Evolutionary conservation across 2,329 filamentous ascomycete genomes (phyloP).

Genomic region (Pseudopithomyces chartarum): DNA sequence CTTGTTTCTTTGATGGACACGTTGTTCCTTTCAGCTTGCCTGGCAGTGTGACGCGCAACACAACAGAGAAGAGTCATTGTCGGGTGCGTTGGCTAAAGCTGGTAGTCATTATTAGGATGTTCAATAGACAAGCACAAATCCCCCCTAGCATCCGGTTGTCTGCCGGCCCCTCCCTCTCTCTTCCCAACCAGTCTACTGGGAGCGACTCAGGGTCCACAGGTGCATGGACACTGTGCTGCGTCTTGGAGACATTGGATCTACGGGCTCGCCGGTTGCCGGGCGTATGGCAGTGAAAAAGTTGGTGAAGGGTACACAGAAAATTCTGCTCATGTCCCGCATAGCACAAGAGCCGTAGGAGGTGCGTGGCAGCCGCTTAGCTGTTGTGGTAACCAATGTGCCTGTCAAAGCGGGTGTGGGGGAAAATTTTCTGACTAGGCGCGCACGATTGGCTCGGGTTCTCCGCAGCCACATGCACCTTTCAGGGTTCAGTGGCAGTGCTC

Average conservation of each 20-base stretch:
- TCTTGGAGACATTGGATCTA: background rate
- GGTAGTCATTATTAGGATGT: conserved; percentile 5
- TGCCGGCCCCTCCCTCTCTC: background rate
- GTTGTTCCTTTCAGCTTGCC: conserved; percentile 8
- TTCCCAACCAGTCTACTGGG: conserved; percentile 3
- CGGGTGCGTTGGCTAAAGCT: background rate
- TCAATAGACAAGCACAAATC: background rate
- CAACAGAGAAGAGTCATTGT: background rate
- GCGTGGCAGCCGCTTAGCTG: background rate
- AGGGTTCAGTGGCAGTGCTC: conserved; percentile 2
- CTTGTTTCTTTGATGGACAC: conserved; percentile 6
- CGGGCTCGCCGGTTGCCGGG: background rate
- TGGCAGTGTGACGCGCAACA: conserved; percentile 9
- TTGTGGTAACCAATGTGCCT: background rate
- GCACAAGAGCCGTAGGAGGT: background rate
- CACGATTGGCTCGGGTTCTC: background rate
- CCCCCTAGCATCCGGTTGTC: background rate
- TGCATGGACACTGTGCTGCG: background rate
- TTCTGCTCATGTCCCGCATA: background rate
- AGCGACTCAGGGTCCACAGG: background rate
- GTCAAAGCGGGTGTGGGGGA: background rate
- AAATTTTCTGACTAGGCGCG: background rate
- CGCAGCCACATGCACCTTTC: background rate
- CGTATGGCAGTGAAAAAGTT: background rate
- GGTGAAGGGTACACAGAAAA: background rate